Conservation (phyloP, 176 grass and related monocot genomes). For the Pontederia paniculata region DNA sequence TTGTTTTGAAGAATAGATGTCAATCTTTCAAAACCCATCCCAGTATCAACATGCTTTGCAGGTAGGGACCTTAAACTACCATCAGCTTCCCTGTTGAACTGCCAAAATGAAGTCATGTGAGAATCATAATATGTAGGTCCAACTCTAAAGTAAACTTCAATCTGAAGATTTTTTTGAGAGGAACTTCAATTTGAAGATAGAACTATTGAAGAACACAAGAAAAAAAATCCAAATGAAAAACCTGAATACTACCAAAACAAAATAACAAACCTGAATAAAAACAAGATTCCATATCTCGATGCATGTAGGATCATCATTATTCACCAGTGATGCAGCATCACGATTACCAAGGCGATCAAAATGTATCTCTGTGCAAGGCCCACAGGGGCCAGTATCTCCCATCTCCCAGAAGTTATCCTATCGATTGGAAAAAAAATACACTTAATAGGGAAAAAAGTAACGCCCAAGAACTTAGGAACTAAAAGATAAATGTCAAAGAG, state of each 20-base stretch:
- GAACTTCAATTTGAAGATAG: too few species aligned
- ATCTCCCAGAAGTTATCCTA: constrained; percentile 98
- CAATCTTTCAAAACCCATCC: constrained; percentile 79
- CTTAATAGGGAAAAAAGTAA: not conserved
- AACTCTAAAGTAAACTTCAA: too few species aligned
- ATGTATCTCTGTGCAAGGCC: constrained; percentile 94
- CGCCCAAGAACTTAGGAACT: not conserved
- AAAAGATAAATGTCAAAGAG: not conserved
- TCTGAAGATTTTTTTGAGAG: too few species aligned
- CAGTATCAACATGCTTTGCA: constrained; percentile 93
- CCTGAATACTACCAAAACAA: too few species aligned
- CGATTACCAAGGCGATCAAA: constrained; percentile 76
- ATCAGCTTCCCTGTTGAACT: constrained; percentile 91
- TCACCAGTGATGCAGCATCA: constrained; percentile 70
- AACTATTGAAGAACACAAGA: too few species aligned
- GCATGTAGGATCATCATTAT: constrained; percentile 86
- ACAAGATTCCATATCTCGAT: constrained; percentile 99
- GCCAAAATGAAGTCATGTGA: constrained; percentile 13
- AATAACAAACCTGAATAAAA: constrained; percentile 74
- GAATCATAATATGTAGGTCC: not conserved
- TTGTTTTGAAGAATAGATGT: constrained; percentile 93
- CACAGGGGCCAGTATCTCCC: constrained; percentile 91
- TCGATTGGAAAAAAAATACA: constrained; percentile 13
- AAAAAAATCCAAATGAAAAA: too few species aligned
- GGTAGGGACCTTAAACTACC: constrained; percentile 63